phyloP scores from a whole-genome alignment of 2,329 filamentous ascomycete species.

The Beauveria bassiana region DNA sequence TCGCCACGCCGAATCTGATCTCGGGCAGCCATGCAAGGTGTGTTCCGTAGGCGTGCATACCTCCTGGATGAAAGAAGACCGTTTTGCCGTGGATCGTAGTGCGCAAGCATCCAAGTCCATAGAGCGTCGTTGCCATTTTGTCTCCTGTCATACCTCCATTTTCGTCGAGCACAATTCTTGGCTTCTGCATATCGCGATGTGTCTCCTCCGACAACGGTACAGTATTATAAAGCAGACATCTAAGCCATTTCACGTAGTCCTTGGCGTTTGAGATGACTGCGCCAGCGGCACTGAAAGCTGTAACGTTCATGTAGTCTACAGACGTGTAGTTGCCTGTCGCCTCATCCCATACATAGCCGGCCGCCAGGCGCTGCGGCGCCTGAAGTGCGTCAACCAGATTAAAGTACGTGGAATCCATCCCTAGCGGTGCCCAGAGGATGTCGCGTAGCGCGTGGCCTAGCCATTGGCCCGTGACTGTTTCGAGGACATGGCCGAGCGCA shows the following conservation, averaged over 20 bases:
- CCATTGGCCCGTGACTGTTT: slow-evolving; percentile 29
- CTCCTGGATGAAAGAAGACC: slow-evolving; percentile 1
- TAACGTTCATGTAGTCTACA: slow-evolving; percentile 14
- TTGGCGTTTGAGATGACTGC: slow-evolving; percentile 36
- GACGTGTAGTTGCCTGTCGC: slow-evolving; percentile 17
- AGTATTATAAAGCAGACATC: slow-evolving; percentile 32
- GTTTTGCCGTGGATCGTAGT: slow-evolving; percentile 7
- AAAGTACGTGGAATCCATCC: slow-evolving; percentile 37
- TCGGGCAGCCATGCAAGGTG: neutral
- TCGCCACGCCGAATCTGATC: neutral
- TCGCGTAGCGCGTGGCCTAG: slow-evolving; percentile 34
- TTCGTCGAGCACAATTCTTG: slow-evolving; percentile 1
- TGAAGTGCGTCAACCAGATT: slow-evolving; percentile 20
- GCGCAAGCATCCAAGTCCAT: slow-evolving; percentile 5
- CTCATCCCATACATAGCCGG: slow-evolving; percentile 33
- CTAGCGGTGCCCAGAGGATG: slow-evolving; percentile 36
- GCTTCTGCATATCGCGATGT: slow-evolving; percentile 17
- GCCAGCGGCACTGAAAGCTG: slow-evolving; percentile 32
- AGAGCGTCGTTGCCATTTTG: neutral
- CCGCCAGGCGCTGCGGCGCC: slow-evolving; percentile 26
- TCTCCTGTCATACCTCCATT: neutral
- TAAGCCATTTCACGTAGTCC: slow-evolving; percentile 46
- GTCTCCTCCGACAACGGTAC: slow-evolving; percentile 18
- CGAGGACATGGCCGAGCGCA: slow-evolving; percentile 37
- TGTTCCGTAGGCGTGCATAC: neutral